Evolutionary conservation across 345 rosid species (phyloP).

Genomic region (Excoecaria agallocha): DNA sequence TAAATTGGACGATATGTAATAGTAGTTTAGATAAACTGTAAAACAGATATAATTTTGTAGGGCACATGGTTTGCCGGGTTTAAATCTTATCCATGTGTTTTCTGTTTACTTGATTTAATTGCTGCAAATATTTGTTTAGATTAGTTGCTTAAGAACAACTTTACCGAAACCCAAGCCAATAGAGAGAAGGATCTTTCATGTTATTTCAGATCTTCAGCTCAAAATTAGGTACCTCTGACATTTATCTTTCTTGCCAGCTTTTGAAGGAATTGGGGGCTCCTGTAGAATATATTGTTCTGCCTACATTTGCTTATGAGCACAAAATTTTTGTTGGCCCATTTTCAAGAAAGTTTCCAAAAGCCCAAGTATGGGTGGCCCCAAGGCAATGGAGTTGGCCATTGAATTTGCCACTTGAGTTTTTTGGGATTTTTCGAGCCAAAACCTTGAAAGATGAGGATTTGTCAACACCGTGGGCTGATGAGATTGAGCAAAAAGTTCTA

Average conservation of each 20-base stretch:
- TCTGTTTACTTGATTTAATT: too few relatives aligned
- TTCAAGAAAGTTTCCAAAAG: slow-evolving; percentile 87
- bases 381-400: slow-evolving; percentile 99
- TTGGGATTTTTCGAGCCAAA: slow-evolving; percentile 86
- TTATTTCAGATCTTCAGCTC: slow-evolving; percentile 1
- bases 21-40: too few relatives aligned
- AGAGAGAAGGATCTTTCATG: background rate
- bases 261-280: slow-evolving; percentile 85
- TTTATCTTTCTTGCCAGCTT: slow-evolving; percentile 46
- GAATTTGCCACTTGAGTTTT: slow-evolving; percentile 87
- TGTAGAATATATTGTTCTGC: slow-evolving; percentile 77
- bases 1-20: too few relatives aligned
- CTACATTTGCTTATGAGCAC: slow-evolving; percentile 96
- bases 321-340: slow-evolving; percentile 94
- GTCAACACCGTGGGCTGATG: slow-evolving; percentile 84
- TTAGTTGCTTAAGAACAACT: background rate
- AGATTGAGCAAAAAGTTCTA: slow-evolving; percentile 84
- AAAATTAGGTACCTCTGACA: slow-evolving; percentile 21
- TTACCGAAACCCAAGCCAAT: background rate
- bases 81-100: too few relatives aligned
- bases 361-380: slow-evolving; percentile 94
- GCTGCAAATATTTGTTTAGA: too few relatives aligned
- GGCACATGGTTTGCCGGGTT: too few relatives aligned
- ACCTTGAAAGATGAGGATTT: slow-evolving; percentile 65
- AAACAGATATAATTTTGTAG: too few relatives aligned